A percentile compares a stretch with the other conserved stretches of the same genome.
Evolutionary conservation across 1,139 yeast species (phyloP).

Genomic region (Sugiyamaella japonica): DNA sequence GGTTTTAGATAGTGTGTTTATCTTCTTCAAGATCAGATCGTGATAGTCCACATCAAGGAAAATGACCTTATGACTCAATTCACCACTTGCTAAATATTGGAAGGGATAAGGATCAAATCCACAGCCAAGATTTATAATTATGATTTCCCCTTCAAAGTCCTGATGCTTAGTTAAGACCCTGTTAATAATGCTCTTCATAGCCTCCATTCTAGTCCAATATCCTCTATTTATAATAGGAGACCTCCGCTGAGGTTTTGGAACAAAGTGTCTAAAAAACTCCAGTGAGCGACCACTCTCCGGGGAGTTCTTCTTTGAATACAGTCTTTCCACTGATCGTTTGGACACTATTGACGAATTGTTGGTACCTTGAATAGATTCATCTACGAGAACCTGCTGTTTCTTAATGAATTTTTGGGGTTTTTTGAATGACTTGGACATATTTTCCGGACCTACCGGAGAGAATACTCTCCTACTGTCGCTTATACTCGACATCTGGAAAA

Average conservation of each 20-base stretch:
- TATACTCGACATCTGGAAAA: neutral
- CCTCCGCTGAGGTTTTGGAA: constrained; percentile 64
- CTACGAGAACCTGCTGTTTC: constrained; percentile 31
- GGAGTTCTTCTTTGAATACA: constrained; percentile 50
- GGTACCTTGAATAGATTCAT: constrained; percentile 69
- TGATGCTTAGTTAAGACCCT: constrained; percentile 42
- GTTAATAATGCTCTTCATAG: constrained; percentile 56
- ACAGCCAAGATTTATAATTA: constrained; percentile 75
- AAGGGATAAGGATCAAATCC: constrained; percentile 69
- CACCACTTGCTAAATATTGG: constrained; percentile 51
- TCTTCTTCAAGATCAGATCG: constrained; percentile 58
- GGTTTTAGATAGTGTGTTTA: constrained; percentile 51
- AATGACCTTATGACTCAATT: constrained; percentile 38
- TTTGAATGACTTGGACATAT: neutral
- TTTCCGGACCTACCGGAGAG: neutral
- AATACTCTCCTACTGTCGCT: neutral
- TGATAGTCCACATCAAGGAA: constrained; percentile 79
- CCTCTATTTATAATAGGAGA: constrained; percentile 84
- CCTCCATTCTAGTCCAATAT: constrained; percentile 78
- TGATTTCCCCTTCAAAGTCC: constrained; percentile 34
- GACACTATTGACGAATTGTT: constrained; percentile 83
- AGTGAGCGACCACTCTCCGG: constrained; percentile 25
- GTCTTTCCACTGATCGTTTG: constrained; percentile 72
- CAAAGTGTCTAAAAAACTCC: constrained; percentile 67
- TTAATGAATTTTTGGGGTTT: constrained; percentile 13